phyloP scores from a whole-genome alignment of 805 yeast species.

The Candida vaughaniae region DNA sequence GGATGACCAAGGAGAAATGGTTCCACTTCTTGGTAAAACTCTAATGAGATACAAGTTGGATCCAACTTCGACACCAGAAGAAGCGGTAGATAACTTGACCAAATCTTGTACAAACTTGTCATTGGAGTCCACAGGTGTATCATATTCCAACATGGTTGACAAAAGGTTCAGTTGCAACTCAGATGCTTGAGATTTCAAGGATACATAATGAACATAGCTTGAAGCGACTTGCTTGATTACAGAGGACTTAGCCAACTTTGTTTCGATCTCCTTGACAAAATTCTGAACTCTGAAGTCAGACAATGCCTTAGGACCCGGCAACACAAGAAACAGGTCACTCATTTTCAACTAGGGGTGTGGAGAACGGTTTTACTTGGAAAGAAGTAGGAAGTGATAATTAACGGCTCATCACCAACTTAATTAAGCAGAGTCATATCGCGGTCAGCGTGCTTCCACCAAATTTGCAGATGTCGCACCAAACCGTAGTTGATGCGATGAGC shows the following conservation, averaged over 20 bases:
- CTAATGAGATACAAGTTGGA: slow-evolving; percentile 51
- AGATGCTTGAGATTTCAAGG: slow-evolving; percentile 45
- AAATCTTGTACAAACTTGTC: slow-evolving; percentile 37
- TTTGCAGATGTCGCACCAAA: slow-evolving; percentile 13
- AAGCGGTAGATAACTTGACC: slow-evolving; percentile 23
- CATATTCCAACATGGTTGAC: slow-evolving; percentile 70
- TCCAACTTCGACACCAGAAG: neutral
- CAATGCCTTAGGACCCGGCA: slow-evolving; percentile 89
- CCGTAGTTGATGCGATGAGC: too few species aligned
- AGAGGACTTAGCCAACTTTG: slow-evolving; percentile 38
- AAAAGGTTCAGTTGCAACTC: slow-evolving; percentile 48
- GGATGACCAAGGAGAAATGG: slow-evolving; percentile 98
- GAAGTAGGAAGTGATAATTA: slow-evolving; percentile 1
- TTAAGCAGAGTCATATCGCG: slow-evolving; percentile 4
- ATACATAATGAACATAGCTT: slow-evolving; percentile 77
- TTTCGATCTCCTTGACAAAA: slow-evolving; percentile 70
- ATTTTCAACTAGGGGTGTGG: neutral
- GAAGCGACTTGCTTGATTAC: slow-evolving; percentile 71
- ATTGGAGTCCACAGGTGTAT: slow-evolving; percentile 54
- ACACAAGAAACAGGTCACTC: slow-evolving; percentile 30
- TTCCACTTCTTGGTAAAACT: slow-evolving; percentile 89
- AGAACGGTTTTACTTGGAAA: neutral
- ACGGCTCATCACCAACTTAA: neutral
- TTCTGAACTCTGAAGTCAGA: slow-evolving; percentile 82
- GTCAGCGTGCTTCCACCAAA: neutral